Conservation (phyloP, 768 basidiomycete genomes). For the Trametes cinnabarina region DNA sequence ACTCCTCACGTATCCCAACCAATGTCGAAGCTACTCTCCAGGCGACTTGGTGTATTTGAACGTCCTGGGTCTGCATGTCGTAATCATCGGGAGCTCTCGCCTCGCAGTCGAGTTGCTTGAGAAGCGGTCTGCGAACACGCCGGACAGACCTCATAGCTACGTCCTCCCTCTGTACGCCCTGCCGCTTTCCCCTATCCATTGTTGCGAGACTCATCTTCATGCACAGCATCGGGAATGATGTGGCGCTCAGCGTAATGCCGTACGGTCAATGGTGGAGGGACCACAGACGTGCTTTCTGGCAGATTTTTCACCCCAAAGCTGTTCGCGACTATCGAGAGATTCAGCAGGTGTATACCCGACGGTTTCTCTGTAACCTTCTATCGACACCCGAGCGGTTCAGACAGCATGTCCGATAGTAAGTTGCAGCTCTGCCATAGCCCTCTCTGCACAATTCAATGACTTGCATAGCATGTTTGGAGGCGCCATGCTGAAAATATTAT, state of each 20-base stretch:
- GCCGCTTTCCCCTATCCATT: background rate
- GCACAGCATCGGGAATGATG: background rate
- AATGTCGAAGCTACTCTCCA: background rate
- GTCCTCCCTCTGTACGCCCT: conserved; percentile 11
- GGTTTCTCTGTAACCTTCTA: no score
- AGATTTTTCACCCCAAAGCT: background rate
- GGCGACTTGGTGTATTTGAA: background rate
- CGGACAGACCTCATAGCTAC: conserved; percentile 17
- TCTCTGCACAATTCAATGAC: no score
- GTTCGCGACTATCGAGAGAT: background rate
- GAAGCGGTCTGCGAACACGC: conserved; percentile 18
- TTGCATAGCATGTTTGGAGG: no score
- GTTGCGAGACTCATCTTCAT: background rate
- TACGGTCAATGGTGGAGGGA: conserved; percentile 5
- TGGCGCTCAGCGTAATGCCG: background rate
- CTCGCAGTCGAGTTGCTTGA: conserved; percentile 12
- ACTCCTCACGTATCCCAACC: background rate
- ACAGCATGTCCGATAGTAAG: no score
- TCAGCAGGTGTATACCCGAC: background rate
- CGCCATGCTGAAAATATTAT: no score
- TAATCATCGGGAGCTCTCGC: conserved; percentile 1
- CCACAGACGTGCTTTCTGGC: conserved; percentile 4
- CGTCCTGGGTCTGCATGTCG: background rate
- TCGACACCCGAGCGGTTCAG: no score
- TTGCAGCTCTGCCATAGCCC: no score